phyloP scores from a whole-genome alignment of 2,329 filamentous ascomycete genomes.

The Chalara sp. region DNA sequence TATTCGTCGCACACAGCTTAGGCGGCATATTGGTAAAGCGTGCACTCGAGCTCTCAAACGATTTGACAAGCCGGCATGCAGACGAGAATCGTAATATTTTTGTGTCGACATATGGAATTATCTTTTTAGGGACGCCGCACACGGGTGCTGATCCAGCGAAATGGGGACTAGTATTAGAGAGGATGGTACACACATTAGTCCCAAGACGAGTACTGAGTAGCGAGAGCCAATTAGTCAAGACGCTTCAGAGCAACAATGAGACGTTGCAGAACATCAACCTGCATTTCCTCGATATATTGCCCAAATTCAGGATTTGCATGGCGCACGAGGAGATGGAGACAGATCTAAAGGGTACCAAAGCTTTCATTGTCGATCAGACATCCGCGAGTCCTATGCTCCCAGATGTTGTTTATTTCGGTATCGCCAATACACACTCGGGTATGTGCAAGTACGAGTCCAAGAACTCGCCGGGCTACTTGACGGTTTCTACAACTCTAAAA shows the following conservation, averaged over 20 bases:
- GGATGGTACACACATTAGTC: slow-evolving; percentile 57
- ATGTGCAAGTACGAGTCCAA: slow-evolving; percentile 67
- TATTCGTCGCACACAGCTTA: slow-evolving; percentile 70
- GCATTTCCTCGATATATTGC: slow-evolving; percentile 65
- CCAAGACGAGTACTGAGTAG: slow-evolving; percentile 61
- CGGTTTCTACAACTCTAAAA: slow-evolving; percentile 25
- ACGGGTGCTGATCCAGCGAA: slow-evolving; percentile 60
- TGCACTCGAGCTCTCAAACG: slow-evolving; percentile 60
- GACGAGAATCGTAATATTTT: slow-evolving; percentile 63
- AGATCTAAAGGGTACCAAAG: slow-evolving; percentile 55
- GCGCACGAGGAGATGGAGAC: slow-evolving; percentile 70
- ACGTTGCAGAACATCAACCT: slow-evolving; percentile 68
- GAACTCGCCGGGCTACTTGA: slow-evolving; percentile 53
- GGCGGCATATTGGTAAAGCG: slow-evolving; percentile 68
- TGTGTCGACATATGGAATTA: slow-evolving; percentile 67
- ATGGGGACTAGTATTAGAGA: slow-evolving; percentile 62
- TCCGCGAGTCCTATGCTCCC: slow-evolving; percentile 65
- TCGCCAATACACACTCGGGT: slow-evolving; percentile 62
- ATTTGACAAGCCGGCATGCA: slow-evolving; percentile 49
- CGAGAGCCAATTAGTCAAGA: slow-evolving; percentile 62
- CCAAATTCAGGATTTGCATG: slow-evolving; percentile 67
- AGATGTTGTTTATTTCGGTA: slow-evolving; percentile 67
- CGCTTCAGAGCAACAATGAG: slow-evolving; percentile 68
- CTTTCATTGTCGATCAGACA: slow-evolving; percentile 61
- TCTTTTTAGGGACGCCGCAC: slow-evolving; percentile 75